Evolutionary conservation across 208 protist genomes (phyloP), one percentile per base, ranked within the genome.

Genomic region (Porcisia deanei): DNA sequence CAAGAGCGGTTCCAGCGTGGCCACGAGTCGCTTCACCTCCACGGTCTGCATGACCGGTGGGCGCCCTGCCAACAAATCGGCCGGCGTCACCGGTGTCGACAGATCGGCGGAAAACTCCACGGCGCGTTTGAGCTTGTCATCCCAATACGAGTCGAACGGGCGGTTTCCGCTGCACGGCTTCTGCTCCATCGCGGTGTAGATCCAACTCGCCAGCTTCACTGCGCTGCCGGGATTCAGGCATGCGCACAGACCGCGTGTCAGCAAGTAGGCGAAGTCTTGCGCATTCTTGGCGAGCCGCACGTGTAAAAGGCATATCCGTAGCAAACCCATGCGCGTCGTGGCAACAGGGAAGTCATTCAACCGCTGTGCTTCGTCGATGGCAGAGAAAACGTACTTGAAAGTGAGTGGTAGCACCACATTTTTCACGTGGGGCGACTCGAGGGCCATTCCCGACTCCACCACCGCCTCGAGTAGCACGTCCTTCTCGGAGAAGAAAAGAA

Each of bases 401-500:
- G 97, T 89, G 65, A 91, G 84, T 37, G 92, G 89, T 45, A 54
- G 57, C n/a, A 97, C 59, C 39, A 83, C 74, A 47, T 87, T 86
- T 30, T 84, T 77, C 53, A 79, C 41, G 43, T 87, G 80, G 34
- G 53, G 52, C 49, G 85, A 71, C 66, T 90, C 83, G 72, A 84
- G 78, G 66, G 68, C 65, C 73, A 98, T 73, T 55, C 94, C 96
- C 1, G 91, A 92, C 60, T 89, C 70, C 9, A 99, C 90, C 30
- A 98, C 88, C 63, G 74, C 86, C 78, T 96, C 86, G 43, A 97
- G 73, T 63, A 96, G 83, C 49, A 99, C 84, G 73, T 99, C 97
- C 74, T 98, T 94, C 57, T 98, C 96, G 0, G 94, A 98, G 68
- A 99, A 92, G 81, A 98, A 98, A 57, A 98, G 88, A 22, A 99